Base-by-base conservation (phyloP, 805 yeast species). In the Groenewaldozyma tartarivorans region DNA sequence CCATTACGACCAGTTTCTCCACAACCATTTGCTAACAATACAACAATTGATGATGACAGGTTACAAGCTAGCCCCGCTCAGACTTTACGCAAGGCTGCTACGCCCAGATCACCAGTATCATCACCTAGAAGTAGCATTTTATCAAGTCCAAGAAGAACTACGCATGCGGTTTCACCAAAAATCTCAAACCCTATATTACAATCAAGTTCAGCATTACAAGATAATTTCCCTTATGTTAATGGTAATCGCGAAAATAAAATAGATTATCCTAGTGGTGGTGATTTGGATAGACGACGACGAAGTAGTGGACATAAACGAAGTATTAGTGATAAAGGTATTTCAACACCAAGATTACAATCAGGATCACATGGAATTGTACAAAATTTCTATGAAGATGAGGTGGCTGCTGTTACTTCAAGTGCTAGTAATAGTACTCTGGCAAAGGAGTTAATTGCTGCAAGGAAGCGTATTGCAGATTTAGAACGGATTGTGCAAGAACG, bases 391-490 rank as follows among this genome's bases (percentile, higher is more conserved):
- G 24, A 33, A 18, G 29, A 24, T 13, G 29, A 24, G 7, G 21
- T 13, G 13, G 30, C 34, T 11, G 19, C 45, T 29, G 21, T 16
- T 18, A 24, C 20, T 17, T 17, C 35, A n/a, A 24, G 39, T 20
- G 5, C 38, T 18, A 33, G 32, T 30, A 31, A 31, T 13, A 38
- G 44, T 5, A 30, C 41, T 5, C 38, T 54, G 33, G 39, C 48
- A 16, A 45, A 44, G 30, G 55, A 52, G 22, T 49, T 57, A 6
- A 40, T 46, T 6, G 55, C 46, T 6, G 54, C 61, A 15, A 54
- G 51, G 30, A 47, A 47, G 35, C 50, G 52, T 5, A 54, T 58
- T 33, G 49, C 52, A 2, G 56, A 50, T 39, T 48, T 58, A 13
- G 61, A 58, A 41, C 19, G 45, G 15, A 42, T 38, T 20, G 40